Conservation (phyloP, 2,329 filamentous ascomycete species). For the Metarhizium brunneum region DNA sequence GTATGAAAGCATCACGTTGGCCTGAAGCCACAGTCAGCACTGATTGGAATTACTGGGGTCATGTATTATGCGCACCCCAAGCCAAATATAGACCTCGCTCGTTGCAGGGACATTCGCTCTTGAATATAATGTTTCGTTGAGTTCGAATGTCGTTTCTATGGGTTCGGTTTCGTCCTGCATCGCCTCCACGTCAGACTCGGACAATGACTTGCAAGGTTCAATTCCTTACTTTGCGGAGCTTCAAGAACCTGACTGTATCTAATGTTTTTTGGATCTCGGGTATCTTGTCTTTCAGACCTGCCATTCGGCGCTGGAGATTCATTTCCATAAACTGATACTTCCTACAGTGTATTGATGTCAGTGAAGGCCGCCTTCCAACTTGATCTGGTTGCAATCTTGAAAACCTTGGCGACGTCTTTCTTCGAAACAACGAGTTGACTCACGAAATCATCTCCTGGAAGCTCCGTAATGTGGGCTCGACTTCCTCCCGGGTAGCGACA, state of each 20-base stretch:
- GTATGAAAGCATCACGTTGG: slow-evolving; percentile 96
- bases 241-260: slow-evolving; percentile 81
- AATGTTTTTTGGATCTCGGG: slow-evolving; percentile 95
- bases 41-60: neutral
- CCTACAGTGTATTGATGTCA: slow-evolving; percentile 34
- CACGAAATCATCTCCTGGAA: slow-evolving; percentile 95
- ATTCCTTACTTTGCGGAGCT: slow-evolving; percentile 56
- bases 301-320: slow-evolving; percentile 76
- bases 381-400: neutral
- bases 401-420: too few species aligned
- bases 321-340: slow-evolving; percentile 99
- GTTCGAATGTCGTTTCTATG: slow-evolving; percentile 87
- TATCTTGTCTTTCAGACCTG: slow-evolving; percentile 84
- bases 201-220: neutral
- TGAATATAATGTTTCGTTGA: slow-evolving; percentile 92
- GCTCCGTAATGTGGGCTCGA: slow-evolving; percentile 69
- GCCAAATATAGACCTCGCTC: slow-evolving; percentile 92
- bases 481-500: slow-evolving; percentile 66
- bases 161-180: slow-evolving; percentile 48
- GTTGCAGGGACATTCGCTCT: slow-evolving; percentile 75
- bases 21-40: slow-evolving; percentile 34
- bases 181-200: neutral
- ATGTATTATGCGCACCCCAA: slow-evolving; percentile 54
- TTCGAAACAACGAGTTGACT: slow-evolving; percentile 19
- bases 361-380: neutral